Evolutionary conservation across 108 stramenopile species (phyloP).

Genomic region (Cyclostephanos invisitatus): DNA sequence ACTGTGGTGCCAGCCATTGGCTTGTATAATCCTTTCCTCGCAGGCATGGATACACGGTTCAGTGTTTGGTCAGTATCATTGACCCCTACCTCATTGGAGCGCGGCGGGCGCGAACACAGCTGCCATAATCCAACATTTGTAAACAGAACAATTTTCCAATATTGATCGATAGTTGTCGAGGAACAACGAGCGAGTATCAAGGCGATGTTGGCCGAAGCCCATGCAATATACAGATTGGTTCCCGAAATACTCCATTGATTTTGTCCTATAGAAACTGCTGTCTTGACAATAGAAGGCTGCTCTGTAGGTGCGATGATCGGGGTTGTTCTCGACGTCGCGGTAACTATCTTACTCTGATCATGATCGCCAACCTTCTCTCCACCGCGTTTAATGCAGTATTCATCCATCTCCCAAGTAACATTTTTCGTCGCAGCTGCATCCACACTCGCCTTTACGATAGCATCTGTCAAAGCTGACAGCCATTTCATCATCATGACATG

Average conservation of each 20-base stretch:
- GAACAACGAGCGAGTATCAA: slow-evolving; percentile 51
- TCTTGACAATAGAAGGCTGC: background rate
- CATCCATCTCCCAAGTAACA: slow-evolving; percentile 14
- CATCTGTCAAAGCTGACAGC: slow-evolving; percentile 75
- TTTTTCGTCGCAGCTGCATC: slow-evolving; percentile 24
- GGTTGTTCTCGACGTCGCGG: background rate
- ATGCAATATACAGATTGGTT: slow-evolving; percentile 26
- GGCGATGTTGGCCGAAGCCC: slow-evolving; percentile 48
- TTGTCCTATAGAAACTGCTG: slow-evolving; percentile 6
- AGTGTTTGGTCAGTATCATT: background rate
- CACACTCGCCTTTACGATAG: slow-evolving; percentile 65
- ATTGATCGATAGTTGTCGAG: slow-evolving; percentile 46
- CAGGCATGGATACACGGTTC: background rate
- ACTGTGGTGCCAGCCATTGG: slow-evolving; percentile 70
- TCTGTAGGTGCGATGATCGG: background rate
- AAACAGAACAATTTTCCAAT: slow-evolving; percentile 67
- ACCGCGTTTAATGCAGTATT: slow-evolving; percentile 26
- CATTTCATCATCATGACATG: slow-evolving; percentile 73
- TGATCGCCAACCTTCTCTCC: background rate
- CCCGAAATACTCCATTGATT: slow-evolving; percentile 39
- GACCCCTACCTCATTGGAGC: background rate
- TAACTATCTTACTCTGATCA: background rate
- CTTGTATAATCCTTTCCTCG: slow-evolving; percentile 14
- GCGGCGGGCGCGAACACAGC: slow-evolving; percentile 12
- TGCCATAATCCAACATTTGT: slow-evolving; percentile 56